A percentile compares a stretch with the other conserved stretches of the same genome.
phyloP scores from a whole-genome alignment of 164 flowering plant genomes.

The Liquidambar formosana region DNA sequence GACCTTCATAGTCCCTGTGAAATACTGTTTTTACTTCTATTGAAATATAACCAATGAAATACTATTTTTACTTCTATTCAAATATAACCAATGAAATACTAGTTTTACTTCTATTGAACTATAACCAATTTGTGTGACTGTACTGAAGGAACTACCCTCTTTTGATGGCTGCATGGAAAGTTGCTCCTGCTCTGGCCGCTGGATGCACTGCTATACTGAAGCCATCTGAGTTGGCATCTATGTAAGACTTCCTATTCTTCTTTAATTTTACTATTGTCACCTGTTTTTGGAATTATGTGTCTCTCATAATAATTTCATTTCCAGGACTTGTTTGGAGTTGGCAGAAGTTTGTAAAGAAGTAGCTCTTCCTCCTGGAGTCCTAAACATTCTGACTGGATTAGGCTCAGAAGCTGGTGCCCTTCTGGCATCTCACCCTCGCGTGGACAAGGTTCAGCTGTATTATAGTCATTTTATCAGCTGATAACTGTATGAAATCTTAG shows the following conservation, averaged over 20 bases:
- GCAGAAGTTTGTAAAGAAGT: constrained; percentile 84
- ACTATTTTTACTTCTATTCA: too few relatives aligned
- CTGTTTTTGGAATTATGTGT: too few relatives aligned
- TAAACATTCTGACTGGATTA: constrained; percentile 84
- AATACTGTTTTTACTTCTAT: too few relatives aligned
- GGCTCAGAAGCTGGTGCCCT: constrained; percentile 98
- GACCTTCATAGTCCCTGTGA: too few relatives aligned
- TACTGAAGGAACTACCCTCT: constrained; percentile 96
- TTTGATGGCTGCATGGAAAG: constrained; percentile 96
- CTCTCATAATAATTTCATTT: constrained; percentile 9
- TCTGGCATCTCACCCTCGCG: constrained; percentile 88
- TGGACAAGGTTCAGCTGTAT: constrained; percentile 72
- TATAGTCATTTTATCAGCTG: constrained; percentile 1
- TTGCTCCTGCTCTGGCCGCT: constrained; percentile 97
- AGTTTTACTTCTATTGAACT: too few relatives aligned
- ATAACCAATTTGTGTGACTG: too few relatives aligned
- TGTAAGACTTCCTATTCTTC: constrained; percentile 47
- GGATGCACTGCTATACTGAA: constrained; percentile 92
- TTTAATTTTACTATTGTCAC: too few relatives aligned
- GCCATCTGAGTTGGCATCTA: constrained; percentile 92
- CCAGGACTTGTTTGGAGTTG: constrained; percentile 95
- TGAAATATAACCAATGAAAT: too few relatives aligned
- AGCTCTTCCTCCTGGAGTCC: constrained; percentile 92
- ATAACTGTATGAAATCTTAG: not conserved
- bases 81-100: too few relatives aligned